Evolutionary conservation across 2,329 filamentous ascomycete species (phyloP), one percentile per base, ranked within the genome.

Genomic region (Diplocarpon rosae): DNA sequence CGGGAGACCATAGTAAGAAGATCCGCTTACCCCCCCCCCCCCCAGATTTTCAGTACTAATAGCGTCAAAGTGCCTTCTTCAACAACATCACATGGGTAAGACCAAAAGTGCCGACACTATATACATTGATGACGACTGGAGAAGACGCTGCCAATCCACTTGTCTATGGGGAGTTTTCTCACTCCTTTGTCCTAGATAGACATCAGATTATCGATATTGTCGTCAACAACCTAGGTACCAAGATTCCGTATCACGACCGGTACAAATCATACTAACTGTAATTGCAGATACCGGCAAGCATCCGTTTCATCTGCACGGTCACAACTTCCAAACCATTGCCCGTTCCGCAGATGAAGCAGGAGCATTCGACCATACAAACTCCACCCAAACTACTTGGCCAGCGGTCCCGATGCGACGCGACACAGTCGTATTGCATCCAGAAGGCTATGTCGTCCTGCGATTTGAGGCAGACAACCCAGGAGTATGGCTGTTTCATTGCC

Each of bases 281-380:
- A 8, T 24, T 10, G 35, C 9, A 59, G 84, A 90, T 56, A 56
- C 69, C 42, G 67, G 85, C 35, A 80, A 77, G 15, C 83, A 88
- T 57, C 86, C 80, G 0, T 82, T 82, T 66, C 79, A 84, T 64
- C 65, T 93, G 2, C 88, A 92, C 67, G 84, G 84, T 0, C 83
- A 84, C 40, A 65, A 77, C 4, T 88, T 89, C 67, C 83, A 85
- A 56, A 69, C 80, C 3, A 60, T 86, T 30, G 69, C 73, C 51
- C 77, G 82, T 20, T 75, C 73, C 1, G 65, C 62, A 0, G 76
- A 80, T 28, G 70, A 79, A 0, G 72, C 65, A 0, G 77, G 79
- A 5, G 66, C 69, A 1, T 81, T 76, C 52, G 68, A 70, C 44
- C 58, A 63, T 2, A 59, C 68, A 0, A 67, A 67, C 33, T 55